phyloP scores from a whole-genome alignment of 2,329 filamentous ascomycete genomes.

The Fusarium sp. region DNA sequence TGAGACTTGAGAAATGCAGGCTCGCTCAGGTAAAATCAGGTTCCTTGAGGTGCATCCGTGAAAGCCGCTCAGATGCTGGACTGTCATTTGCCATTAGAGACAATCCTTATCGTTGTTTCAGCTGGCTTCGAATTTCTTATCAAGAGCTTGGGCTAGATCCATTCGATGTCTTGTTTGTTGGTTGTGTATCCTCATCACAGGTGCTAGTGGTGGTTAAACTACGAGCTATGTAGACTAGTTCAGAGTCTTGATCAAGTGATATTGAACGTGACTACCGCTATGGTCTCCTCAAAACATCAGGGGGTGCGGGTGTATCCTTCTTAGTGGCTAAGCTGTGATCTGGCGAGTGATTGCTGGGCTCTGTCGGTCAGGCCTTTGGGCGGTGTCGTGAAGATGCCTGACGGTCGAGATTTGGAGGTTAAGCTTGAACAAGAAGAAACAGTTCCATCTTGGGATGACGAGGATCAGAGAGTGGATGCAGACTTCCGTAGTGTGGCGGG shows the following conservation, averaged over 20 bases:
- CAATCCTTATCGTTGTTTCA: conserved; percentile 25
- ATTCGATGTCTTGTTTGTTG: conserved; percentile 31
- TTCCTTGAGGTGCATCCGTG: conserved; percentile 5
- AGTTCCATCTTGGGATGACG: conserved; percentile 4
- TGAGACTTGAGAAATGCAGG: conserved; percentile 26
- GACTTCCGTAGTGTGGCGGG: conserved; percentile 25
- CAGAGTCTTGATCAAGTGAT: conserved; percentile 19
- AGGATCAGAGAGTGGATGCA: conserved; percentile 22
- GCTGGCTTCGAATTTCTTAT: conserved; percentile 8
- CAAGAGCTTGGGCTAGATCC: conserved; percentile 9
- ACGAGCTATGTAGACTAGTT: conserved; percentile 29
- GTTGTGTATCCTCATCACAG: conserved; percentile 17
- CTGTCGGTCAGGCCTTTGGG: background rate
- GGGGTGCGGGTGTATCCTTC: conserved; percentile 4
- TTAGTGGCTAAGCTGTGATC: conserved; percentile 2
- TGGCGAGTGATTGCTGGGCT: background rate
- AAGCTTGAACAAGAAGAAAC: conserved; percentile 7
- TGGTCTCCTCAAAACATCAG: background rate
- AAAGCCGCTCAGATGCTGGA: conserved; percentile 13
- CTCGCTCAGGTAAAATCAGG: background rate
- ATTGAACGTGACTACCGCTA: conserved; percentile 18
- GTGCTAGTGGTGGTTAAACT: conserved; percentile 21
- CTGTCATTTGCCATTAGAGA: conserved; percentile 6
- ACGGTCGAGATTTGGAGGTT: conserved; percentile 20
- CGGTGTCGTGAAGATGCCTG: conserved; percentile 20